These are phyloP conservation scores for Lactifluus hygrophoroides DNA, from an alignment of 768 basidiomycete species.

Conservation along the genomic window DNA sequence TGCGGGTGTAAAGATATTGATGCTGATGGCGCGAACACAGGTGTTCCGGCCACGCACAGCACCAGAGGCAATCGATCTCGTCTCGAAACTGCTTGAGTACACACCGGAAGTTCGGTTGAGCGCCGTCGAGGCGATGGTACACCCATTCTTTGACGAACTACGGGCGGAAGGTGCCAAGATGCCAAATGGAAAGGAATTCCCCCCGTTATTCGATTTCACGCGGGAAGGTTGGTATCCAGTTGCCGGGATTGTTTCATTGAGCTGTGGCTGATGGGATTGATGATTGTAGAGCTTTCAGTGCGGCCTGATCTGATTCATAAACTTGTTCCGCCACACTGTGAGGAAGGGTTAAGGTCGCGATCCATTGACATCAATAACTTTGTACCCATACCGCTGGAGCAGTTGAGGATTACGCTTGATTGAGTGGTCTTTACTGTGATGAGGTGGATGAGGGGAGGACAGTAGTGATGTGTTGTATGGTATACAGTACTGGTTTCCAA, in stretches of 20 bases:
- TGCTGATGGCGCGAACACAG: slow-evolving; percentile 31
- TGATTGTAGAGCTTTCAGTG: slow-evolving; percentile 76
- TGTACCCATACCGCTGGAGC: slow-evolving; percentile 95
- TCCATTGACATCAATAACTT: slow-evolving; percentile 85
- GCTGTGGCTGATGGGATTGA: neutral
- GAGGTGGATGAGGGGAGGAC: neutral
- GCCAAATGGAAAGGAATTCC: slow-evolving; percentile 97
- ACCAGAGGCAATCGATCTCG: slow-evolving; percentile 91
- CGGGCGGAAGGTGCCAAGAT: slow-evolving; percentile 84
- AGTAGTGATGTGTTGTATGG: slow-evolving; percentile 7
- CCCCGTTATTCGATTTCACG: slow-evolving; percentile 89
- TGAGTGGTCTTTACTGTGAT: no score
- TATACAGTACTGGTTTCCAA: no score
- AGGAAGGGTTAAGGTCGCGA: slow-evolving; percentile 80
- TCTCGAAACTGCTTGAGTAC: slow-evolving; percentile 92
- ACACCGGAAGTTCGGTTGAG: slow-evolving; percentile 91
- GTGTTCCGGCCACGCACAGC: slow-evolving; percentile 98
- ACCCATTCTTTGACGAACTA: slow-evolving; percentile 96
- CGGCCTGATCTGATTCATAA: slow-evolving; percentile 89
- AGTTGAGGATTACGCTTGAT: slow-evolving; percentile 90
- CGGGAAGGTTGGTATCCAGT: slow-evolving; percentile 72
- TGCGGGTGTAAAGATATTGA: slow-evolving; percentile 14
- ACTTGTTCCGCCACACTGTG: slow-evolving; percentile 85
- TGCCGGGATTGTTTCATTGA: no score
- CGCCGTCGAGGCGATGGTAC: slow-evolving; percentile 85